These are phyloP conservation scores for Warburgia ugandensis DNA, from an alignment of 164 flowering plant species.

Conservation along the genomic window DNA sequence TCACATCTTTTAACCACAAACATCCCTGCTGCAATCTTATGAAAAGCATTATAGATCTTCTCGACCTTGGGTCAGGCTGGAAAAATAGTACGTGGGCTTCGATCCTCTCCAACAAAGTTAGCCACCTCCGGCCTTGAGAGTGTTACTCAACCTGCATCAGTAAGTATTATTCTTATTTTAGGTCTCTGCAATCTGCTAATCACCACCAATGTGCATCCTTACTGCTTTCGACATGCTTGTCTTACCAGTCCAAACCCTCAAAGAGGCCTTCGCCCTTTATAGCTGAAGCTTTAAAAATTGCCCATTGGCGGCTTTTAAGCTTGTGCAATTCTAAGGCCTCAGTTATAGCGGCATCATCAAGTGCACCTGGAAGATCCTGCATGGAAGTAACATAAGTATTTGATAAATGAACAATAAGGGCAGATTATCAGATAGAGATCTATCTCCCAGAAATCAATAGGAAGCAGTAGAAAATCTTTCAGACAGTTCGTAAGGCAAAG, in stretches of 20 bases:
- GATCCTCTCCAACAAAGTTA: too few relatives aligned
- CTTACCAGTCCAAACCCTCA: conserved; percentile 98
- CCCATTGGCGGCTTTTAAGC: conserved; percentile 92
- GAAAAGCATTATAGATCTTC: too few relatives aligned
- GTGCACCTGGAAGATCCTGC: conserved; percentile 98
- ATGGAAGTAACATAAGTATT: conserved; percentile 5
- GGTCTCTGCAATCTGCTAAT: not conserved
- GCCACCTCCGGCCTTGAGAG: conserved; percentile 59
- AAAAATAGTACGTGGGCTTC: too few relatives aligned
- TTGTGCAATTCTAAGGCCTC: conserved; percentile 94
- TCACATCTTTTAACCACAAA: too few relatives aligned
- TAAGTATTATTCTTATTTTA: not conserved
- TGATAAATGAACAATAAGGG: not conserved
- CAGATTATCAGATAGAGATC: not conserved
- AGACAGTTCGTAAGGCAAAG: too few relatives aligned
- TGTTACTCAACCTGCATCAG: conserved; percentile 68
- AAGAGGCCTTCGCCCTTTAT: conserved; percentile 93
- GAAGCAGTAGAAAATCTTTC: too few relatives aligned
- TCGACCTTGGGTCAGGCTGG: too few relatives aligned
- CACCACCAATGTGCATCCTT: too few relatives aligned
- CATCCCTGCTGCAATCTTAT: too few relatives aligned
- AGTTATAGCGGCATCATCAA: conserved; percentile 91
- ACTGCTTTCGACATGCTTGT: too few relatives aligned
- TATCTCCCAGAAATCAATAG: not conserved
- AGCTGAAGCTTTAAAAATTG: conserved; percentile 93